Conservation (phyloP, 768 basidiomycete genomes). For the Mycena crocata region DNA sequence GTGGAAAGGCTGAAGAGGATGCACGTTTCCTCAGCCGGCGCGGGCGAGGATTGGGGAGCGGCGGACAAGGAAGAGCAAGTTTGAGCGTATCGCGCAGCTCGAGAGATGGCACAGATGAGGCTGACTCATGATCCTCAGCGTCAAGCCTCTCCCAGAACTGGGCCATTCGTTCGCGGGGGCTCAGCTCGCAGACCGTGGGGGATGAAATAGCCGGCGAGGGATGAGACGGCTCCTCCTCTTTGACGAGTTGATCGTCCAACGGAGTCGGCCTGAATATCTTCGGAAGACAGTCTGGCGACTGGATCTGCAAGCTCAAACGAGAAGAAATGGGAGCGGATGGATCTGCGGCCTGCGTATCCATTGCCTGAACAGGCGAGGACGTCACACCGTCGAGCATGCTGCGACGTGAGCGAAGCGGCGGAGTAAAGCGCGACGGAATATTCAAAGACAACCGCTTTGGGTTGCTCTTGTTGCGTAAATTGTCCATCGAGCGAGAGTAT, state of each 20-base stretch:
- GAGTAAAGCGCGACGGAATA: conserved; percentile 17
- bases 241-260: conserved; percentile 19
- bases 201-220: conserved; percentile 22
- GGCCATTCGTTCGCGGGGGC: conserved; percentile 41
- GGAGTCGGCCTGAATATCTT: conserved; percentile 34
- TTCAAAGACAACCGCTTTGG: conserved; percentile 25
- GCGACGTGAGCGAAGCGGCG: not conserved
- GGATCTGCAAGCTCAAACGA: conserved; percentile 28
- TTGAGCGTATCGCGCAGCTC: conserved; percentile 32
- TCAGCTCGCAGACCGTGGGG: conserved; percentile 31
- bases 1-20: conserved; percentile 27
- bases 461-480: conserved; percentile 17
- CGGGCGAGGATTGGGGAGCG: conserved; percentile 40
- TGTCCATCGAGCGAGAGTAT: conserved; percentile 30
- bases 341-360: conserved; percentile 11
- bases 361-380: conserved; percentile 17
- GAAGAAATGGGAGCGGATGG: not conserved
- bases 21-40: conserved; percentile 48
- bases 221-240: conserved; percentile 15
- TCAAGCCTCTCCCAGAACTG: conserved; percentile 62
- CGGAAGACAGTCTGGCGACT: conserved; percentile 27
- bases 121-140: conserved; percentile 38
- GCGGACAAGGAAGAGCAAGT: conserved; percentile 28
- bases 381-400: conserved; percentile 8
- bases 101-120: conserved; percentile 19